A percentile compares a stretch with the other conserved stretches of the same genome.
Evolutionary conservation across 352 stramenopile genomes (phyloP).

Genomic region (Phytophthora nicotianae): DNA sequence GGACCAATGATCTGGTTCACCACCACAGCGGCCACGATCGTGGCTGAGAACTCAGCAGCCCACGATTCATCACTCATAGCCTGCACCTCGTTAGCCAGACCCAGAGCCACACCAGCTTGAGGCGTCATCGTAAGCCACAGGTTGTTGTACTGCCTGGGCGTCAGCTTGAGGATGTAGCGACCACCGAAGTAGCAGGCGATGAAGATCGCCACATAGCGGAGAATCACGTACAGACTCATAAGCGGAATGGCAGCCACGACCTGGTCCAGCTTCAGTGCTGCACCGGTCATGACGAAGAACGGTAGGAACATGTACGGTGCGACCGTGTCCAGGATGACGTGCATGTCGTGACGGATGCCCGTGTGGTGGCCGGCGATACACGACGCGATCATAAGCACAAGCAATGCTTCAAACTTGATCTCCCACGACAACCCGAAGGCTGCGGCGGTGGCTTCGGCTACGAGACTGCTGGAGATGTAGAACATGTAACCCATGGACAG

Average conservation of each 20-base stretch:
- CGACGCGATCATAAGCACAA: conserved; percentile 72
- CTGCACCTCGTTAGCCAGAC: conserved; percentile 64
- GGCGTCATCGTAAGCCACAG: conserved; percentile 78
- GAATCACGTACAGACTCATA: conserved; percentile 64
- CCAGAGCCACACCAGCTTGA: conserved; percentile 64
- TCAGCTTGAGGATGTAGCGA: conserved; percentile 61
- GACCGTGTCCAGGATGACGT: conserved; percentile 67
- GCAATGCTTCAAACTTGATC: conserved; percentile 67
- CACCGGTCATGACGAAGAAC: conserved; percentile 81
- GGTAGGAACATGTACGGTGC: conserved; percentile 76
- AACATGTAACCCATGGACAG: conserved; percentile 62
- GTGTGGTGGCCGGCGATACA: conserved; percentile 67
- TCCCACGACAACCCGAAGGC: conserved; percentile 66
- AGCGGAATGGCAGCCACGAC: conserved; percentile 67
- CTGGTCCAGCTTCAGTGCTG: conserved; percentile 67
- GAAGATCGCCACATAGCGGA: conserved; percentile 71
- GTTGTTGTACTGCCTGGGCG: conserved; percentile 70
- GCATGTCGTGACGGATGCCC: conserved; percentile 72
- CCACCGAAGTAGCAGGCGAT: conserved; percentile 62
- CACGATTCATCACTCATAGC: conserved; percentile 58
- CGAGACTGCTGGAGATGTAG: conserved; percentile 58
- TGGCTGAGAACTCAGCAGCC: conserved; percentile 63
- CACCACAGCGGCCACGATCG: conserved; percentile 69
- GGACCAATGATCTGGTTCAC: conserved; percentile 77
- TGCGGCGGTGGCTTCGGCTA: conserved; percentile 50